These are phyloP conservation scores for Hippophae gyantsensis DNA, from an alignment of 306 rosid genomes.

Conservation along the genomic window DNA sequence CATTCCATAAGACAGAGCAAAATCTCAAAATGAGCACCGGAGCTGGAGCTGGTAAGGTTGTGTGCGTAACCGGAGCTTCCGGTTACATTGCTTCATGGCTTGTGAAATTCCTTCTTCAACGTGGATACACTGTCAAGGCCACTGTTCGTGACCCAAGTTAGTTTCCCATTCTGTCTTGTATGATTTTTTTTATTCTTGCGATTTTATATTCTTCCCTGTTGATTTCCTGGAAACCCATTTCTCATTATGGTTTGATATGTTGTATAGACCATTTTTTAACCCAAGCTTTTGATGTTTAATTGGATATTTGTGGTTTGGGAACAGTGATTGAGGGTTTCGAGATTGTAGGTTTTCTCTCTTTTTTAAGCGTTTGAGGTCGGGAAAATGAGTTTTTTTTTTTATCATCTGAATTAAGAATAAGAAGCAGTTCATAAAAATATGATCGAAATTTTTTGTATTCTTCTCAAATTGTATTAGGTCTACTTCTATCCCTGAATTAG, in stretches of 20 bases:
- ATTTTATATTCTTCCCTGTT: neutral
- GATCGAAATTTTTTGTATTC: no score
- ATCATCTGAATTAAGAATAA: neutral
- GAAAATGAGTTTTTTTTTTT: neutral
- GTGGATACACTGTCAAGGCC: constrained; percentile 47
- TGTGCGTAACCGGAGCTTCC: constrained; percentile 48
- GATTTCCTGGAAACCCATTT: neutral
- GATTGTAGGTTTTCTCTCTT: neutral
- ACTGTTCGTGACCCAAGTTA: constrained; percentile 42
- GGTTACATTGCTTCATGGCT: constrained; percentile 54
- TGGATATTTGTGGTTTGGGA: neutral
- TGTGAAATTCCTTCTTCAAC: constrained; percentile 39
- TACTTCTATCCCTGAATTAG: no score
- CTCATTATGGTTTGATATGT: constrained; percentile 1
- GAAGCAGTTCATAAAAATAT: no score
- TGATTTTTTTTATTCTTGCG: neutral
- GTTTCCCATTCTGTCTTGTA: neutral
- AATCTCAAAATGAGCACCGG: constrained; percentile 15
- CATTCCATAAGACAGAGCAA: no score
- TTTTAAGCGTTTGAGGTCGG: neutral
- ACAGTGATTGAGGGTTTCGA: constrained; percentile 1
- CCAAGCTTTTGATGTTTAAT: constrained; percentile 1
- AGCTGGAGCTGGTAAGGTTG: constrained; percentile 24
- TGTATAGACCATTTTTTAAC: neutral
- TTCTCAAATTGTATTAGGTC: no score